A percentile compares a stretch with the other conserved stretches of the same genome.
These are phyloP conservation scores for Alternaria gansuensis DNA, from an alignment of 2,329 filamentous ascomycete genomes.

Conservation along the genomic window DNA sequence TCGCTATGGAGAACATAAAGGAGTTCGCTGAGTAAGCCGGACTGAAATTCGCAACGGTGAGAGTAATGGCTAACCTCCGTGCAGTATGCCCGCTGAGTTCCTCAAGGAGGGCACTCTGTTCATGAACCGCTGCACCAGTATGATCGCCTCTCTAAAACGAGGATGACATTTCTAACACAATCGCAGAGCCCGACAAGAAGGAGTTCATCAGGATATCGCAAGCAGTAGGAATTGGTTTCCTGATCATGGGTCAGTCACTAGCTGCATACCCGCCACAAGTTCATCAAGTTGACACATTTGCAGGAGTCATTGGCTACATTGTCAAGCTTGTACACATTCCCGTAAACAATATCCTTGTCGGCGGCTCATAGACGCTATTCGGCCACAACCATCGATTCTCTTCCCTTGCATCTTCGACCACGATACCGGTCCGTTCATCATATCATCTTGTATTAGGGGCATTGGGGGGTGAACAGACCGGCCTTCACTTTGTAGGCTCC, in stretches of 20 bases:
- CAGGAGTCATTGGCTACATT: conserved; percentile 60
- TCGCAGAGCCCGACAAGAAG: conserved; percentile 55
- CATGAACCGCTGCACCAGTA: conserved; percentile 60
- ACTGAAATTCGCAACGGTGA: conserved; percentile 1
- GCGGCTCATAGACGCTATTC: conserved; percentile 46
- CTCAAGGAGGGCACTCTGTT: conserved; percentile 60
- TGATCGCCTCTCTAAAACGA: not conserved
- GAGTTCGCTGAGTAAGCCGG: conserved; percentile 69
- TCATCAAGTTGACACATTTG: conserved; percentile 5
- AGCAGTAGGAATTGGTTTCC: conserved; percentile 62
- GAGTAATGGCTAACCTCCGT: conserved; percentile 32
- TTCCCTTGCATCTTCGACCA: conserved; percentile 24
- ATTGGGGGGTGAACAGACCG: conserved; percentile 11
- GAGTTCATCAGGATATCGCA: conserved; percentile 59
- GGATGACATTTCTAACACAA: conserved; percentile 38
- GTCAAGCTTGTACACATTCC: conserved; percentile 64
- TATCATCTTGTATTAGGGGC: conserved; percentile 28
- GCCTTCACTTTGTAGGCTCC: conserved; percentile 10
- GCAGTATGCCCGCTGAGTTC: conserved; percentile 53
- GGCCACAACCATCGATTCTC: conserved; percentile 20
- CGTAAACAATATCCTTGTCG: conserved; percentile 64
- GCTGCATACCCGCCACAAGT: not conserved
- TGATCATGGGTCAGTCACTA: conserved; percentile 57
- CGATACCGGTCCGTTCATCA: conserved; percentile 25
- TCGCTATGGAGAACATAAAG: conserved; percentile 73